Base-by-base conservation (phyloP, 305 asterid species). In the Fraxinus paxiana region DNA sequence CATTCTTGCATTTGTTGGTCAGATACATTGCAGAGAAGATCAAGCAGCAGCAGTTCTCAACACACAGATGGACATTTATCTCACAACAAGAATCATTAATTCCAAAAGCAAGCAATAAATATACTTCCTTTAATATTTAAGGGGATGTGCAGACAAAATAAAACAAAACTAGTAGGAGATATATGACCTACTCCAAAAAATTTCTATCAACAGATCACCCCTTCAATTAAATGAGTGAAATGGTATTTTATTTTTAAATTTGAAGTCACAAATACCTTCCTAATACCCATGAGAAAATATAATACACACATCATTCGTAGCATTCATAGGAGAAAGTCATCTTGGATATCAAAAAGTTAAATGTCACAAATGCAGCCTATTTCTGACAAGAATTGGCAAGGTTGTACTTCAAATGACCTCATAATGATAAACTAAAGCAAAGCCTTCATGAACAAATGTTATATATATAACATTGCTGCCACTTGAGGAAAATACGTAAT, bases 401-500 rank as follows among this genome's bases (percentile, higher is more conserved):
- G 65, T 51, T 54, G 65, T 54, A 73, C 76, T 43, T 48, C 65
- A 46, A 56, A 76, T 56, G 15, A 24, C 70, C 22, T 46, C 30
- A 38, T 15, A 28, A 54, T 18, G 73, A 78, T 43, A 71, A 73
- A 72, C 24, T 22, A 20, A 72, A 28, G 38, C 24, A 54, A 63
- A 20, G 24, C 15, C 73, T 31, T 20, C 24, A 75, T 30, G 83
- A 77, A 26, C 71, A 41, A 46, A 28, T 28, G 30, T 28, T 2
- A 20, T 34, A 24, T 1, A 46, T 33, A 76, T 35, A 72, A 26
- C 65, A 73, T 37, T 63, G 59, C 65, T 35, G 38, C 31, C 73
- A 73, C 38, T 81, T 56, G 35, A 59, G 46, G 38, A 67, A 85
- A 81, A 54, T 79, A 84, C 37, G 61, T 51, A 54, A 83, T 48